Percentiles rank a stretch among this genome's conserved stretches.
Conservation (phyloP, 148 eudicot species). For the Linanthus parryae region DNA sequence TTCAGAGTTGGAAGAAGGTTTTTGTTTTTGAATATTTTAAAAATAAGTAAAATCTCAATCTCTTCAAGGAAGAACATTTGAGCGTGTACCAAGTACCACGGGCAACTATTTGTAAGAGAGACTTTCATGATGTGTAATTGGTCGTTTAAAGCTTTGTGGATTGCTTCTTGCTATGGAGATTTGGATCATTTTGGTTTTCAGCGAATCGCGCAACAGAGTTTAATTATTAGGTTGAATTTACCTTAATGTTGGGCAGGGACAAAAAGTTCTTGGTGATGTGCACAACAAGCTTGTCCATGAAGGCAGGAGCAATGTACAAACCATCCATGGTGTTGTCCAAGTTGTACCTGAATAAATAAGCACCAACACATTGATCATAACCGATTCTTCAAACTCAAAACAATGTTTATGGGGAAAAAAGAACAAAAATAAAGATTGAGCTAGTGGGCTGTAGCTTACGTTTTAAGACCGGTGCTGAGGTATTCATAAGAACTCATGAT, state of each 20-base stretch:
- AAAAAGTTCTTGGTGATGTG: slow-evolving; percentile 89
- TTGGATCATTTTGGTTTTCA: too few species aligned
- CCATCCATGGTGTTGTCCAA: slow-evolving; percentile 75
- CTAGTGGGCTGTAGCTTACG: slow-evolving; percentile 17
- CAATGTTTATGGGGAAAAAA: neutral
- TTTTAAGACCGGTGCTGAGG: slow-evolving; percentile 44
- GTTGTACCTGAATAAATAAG: slow-evolving; percentile 31
- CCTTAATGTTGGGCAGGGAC: slow-evolving; percentile 93
- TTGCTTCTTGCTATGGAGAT: too few species aligned
- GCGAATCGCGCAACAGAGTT: too few species aligned
- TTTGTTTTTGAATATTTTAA: too few species aligned
- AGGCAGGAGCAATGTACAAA: slow-evolving; percentile 88
- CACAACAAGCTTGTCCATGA: slow-evolving; percentile 96
- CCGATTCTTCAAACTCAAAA: neutral
- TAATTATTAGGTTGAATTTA: too few species aligned
- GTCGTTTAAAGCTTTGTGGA: too few species aligned
- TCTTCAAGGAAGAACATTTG: too few species aligned
- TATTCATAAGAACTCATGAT: slow-evolving; percentile 59
- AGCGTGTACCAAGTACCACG: too few species aligned
- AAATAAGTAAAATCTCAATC: too few species aligned
- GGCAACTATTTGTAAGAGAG: too few species aligned
- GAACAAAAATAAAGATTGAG: neutral
- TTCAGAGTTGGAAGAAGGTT: too few species aligned
- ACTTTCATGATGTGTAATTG: too few species aligned
- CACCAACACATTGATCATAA: neutral